Percentiles rank a stretch among this genome's conserved stretches.
These are phyloP conservation scores for Eucalyptus shirleyi DNA, from an alignment of 345 rosid species.

Conservation along the genomic window DNA sequence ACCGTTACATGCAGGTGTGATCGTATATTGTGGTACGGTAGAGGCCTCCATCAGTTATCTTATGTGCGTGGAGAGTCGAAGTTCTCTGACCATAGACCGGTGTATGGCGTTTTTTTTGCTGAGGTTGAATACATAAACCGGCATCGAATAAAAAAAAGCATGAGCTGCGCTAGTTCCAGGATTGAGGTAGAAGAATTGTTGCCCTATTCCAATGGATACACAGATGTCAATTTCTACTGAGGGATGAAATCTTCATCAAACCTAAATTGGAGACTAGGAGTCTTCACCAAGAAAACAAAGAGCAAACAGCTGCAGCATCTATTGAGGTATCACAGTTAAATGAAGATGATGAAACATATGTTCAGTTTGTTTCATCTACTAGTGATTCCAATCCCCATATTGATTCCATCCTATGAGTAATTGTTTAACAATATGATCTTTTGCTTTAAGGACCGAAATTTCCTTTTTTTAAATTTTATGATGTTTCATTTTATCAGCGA, in stretches of 20 bases:
- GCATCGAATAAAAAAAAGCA: slow-evolving; percentile 50
- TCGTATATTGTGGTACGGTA: slow-evolving; percentile 94
- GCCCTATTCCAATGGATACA: slow-evolving; percentile 47
- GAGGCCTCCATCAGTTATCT: slow-evolving; percentile 69
- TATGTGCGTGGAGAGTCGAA: slow-evolving; percentile 97
- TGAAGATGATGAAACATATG: neutral
- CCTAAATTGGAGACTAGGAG: neutral
- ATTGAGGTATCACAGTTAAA: neutral
- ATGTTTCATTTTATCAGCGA: neutral
- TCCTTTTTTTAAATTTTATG: neutral
- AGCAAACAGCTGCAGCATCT: neutral
- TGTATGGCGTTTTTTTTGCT: slow-evolving; percentile 66
- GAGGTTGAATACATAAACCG: slow-evolving; percentile 73
- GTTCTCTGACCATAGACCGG: slow-evolving; percentile 98
- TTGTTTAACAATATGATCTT: neutral
- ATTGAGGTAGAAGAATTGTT: slow-evolving; percentile 83
- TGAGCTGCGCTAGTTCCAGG: slow-evolving; percentile 61
- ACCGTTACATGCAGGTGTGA: slow-evolving; percentile 62
- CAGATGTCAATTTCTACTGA: slow-evolving; percentile 37
- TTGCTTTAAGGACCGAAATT: neutral
- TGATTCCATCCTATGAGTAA: neutral
- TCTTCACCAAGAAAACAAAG: neutral
- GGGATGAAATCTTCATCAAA: neutral
- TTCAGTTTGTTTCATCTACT: neutral
- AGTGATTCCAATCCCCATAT: neutral